Evolutionary conservation across 2,329 filamentous ascomycete species (phyloP).

Genomic region (Neoscytalidium dimidiatum): DNA sequence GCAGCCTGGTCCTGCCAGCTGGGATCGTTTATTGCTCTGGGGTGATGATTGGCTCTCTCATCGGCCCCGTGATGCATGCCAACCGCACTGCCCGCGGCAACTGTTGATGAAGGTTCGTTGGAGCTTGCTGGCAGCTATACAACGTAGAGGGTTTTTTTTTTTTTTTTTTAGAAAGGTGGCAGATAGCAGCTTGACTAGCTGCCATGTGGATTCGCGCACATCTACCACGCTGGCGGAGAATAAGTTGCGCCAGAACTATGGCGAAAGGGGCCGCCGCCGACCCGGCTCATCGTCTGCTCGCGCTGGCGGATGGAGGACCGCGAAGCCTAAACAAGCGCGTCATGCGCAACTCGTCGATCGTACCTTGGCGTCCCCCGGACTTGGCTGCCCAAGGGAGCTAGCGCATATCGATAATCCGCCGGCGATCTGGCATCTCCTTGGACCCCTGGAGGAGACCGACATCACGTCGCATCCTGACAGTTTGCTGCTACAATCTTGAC

Average conservation of each 20-base stretch:
- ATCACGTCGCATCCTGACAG: not conserved
- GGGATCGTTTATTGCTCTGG: constrained; percentile 4
- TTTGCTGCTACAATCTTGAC: too few species aligned
- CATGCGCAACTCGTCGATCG: constrained; percentile 1
- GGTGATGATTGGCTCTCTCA: not conserved
- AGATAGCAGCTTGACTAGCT: not conserved
- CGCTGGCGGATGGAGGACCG: constrained; percentile 1
- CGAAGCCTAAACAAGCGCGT: constrained; percentile 7
- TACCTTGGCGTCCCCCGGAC: not conserved
- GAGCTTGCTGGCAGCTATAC: too few species aligned
- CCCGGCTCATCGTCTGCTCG: not conserved
- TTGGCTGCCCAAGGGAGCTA: not conserved
- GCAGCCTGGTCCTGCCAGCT: constrained; percentile 2
- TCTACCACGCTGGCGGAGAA: not conserved
- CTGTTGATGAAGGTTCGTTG: too few species aligned
- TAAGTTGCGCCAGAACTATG: not conserved
- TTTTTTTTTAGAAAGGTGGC: not conserved
- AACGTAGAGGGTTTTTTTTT: too few species aligned
- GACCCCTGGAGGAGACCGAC: not conserved
- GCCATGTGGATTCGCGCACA: not conserved
- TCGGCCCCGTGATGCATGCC: not conserved
- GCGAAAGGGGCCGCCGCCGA: not conserved
- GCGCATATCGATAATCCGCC: not conserved
- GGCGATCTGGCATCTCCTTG: not conserved
- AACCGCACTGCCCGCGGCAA: not conserved